Conservation (phyloP, 1,284 basidiomycete genomes). For the Trichosporon coremiiforme region DNA sequence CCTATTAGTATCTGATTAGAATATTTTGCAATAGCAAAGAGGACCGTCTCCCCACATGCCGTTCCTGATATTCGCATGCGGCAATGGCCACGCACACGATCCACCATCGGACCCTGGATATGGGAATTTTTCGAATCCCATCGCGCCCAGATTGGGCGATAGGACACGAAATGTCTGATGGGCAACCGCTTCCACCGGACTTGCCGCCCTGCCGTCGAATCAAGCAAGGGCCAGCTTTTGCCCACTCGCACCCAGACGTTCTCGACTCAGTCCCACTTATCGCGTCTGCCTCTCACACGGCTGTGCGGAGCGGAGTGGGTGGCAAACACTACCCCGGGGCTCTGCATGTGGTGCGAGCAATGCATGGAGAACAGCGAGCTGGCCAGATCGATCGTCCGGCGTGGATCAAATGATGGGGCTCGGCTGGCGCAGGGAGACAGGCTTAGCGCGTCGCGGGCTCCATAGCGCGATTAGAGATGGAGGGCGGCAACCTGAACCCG, state of each 20-base stretch:
- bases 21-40: neutral
- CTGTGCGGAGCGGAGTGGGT: no score
- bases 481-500: neutral
- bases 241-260: neutral
- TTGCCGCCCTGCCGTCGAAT: no score
- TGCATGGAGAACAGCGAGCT: neutral
- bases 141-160: no score
- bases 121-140: constrained; percentile 5
- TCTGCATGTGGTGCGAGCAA: no score
- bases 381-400: no score
- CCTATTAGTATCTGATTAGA: neutral
- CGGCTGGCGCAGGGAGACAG: no score
- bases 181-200: no score
- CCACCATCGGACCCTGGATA: neutral
- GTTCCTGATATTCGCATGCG: neutral
- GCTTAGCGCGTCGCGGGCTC: neutral
- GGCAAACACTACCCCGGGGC: no score
- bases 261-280: neutral
- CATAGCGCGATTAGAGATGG: neutral
- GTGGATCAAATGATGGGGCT: neutral
- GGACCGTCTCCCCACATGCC: neutral
- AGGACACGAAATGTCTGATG: no score
- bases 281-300: no score
- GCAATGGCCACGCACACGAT: constrained; percentile 10
- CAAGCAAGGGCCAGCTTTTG: neutral